phyloP scores from a whole-genome alignment of 352 stramenopile species.

The Phytophthora chlamydospora region DNA sequence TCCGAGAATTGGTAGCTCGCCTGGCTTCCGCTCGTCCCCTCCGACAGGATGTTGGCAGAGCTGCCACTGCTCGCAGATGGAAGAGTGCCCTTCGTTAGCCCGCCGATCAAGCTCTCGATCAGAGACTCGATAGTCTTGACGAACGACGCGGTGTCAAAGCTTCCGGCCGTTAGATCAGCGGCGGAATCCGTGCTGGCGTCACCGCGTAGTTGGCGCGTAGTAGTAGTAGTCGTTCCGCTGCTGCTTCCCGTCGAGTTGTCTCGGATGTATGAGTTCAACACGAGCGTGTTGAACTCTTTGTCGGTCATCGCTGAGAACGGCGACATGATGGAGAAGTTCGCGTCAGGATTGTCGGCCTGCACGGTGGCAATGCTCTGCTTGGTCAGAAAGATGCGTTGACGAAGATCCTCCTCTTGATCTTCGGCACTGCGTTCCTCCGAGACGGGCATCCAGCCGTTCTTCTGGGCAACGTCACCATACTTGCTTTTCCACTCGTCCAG shows the following conservation, averaged over 20 bases:
- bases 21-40: slow-evolving; percentile 11
- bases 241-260: slow-evolving; percentile 25
- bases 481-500: slow-evolving; percentile 45
- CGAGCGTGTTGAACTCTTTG: slow-evolving; percentile 49
- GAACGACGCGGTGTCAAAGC: slow-evolving; percentile 13
- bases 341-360: slow-evolving; percentile 43
- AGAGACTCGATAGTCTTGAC: slow-evolving; percentile 17
- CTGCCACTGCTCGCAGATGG: slow-evolving; percentile 16
- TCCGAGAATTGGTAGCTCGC: slow-evolving; percentile 32
- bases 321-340: slow-evolving; percentile 63
- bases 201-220: slow-evolving; percentile 22
- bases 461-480: slow-evolving; percentile 36
- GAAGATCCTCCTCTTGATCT: slow-evolving; percentile 51
- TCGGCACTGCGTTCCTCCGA: slow-evolving; percentile 40
- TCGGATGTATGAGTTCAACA: slow-evolving; percentile 46
- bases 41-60: slow-evolving; percentile 17
- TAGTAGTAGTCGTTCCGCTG: neutral
- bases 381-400: slow-evolving; percentile 57
- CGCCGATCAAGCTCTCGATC: slow-evolving; percentile 17
- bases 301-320: slow-evolving; percentile 51
- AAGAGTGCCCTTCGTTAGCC: slow-evolving; percentile 10
- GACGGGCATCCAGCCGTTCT: slow-evolving; percentile 47
- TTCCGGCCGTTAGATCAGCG: neutral
- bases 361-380: slow-evolving; percentile 45
- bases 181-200: slow-evolving; percentile 10